Evolutionary conservation across 2,329 filamentous ascomycete species (phyloP).

Genomic region (Rachicladosporium sp.): DNA sequence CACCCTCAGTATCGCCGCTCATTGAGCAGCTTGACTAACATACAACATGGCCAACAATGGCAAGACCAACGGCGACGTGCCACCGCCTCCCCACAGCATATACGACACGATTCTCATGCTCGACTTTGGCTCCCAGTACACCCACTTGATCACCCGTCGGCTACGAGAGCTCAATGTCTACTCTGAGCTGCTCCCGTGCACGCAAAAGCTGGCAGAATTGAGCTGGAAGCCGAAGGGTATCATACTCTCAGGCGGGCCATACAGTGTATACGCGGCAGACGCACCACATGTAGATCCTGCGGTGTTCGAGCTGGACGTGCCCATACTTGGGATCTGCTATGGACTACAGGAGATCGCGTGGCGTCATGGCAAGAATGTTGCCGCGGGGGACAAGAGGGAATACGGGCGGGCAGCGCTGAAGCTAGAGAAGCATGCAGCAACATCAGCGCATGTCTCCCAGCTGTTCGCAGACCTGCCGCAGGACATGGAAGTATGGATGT

Average conservation of each 20-base stretch:
- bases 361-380: conserved; percentile 54
- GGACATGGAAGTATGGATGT: conserved; percentile 68
- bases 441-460: conserved; percentile 53
- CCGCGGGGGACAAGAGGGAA: conserved; percentile 54
- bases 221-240: conserved; percentile 73
- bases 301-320: conserved; percentile 62
- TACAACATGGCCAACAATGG: conserved; percentile 10
- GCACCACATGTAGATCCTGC: conserved; percentile 72
- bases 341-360: conserved; percentile 63
- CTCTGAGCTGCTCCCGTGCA: conserved; percentile 80
- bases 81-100: conserved; percentile 35
- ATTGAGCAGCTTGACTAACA: no score
- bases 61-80: conserved; percentile 25
- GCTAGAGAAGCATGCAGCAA: conserved; percentile 43
- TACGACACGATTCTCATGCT: conserved; percentile 60
- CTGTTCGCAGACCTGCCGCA: conserved; percentile 69
- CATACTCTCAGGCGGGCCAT: conserved; percentile 60
- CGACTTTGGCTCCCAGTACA: conserved; percentile 62
- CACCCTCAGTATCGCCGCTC: not conserved
- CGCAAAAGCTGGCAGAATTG: conserved; percentile 65
- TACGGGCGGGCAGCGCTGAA: conserved; percentile 60
- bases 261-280: conserved; percentile 69
- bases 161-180: conserved; percentile 71
- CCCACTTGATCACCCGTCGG: conserved; percentile 62
- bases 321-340: conserved; percentile 51